Conservation (phyloP, 495 filamentous ascomycete species). For the Tricharina praecox region DNA sequence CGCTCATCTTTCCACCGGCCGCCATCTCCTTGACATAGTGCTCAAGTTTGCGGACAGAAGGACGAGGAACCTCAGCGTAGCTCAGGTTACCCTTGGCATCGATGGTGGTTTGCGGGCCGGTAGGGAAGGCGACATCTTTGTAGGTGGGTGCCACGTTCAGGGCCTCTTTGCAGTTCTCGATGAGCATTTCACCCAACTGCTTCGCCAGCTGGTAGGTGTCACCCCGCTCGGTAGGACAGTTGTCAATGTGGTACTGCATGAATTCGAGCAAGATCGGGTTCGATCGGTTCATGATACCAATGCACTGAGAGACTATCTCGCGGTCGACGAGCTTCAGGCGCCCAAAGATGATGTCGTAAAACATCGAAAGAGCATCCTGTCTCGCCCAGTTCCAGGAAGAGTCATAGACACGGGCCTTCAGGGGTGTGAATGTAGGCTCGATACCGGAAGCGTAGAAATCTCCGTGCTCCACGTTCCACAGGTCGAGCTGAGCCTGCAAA, state of each 20-base stretch:
- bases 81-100: slow-evolving; percentile 77
- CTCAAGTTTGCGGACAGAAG: slow-evolving; percentile 88
- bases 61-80: slow-evolving; percentile 73
- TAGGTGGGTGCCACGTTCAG: slow-evolving; percentile 66
- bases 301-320: slow-evolving; percentile 96
- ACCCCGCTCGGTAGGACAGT: slow-evolving; percentile 88
- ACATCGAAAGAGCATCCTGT: slow-evolving; percentile 95
- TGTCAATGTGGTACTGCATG: slow-evolving; percentile 99
- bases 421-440: slow-evolving; percentile 75
- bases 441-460: slow-evolving; percentile 92
- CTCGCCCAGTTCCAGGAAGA: slow-evolving; percentile 99
- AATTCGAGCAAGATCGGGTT: slow-evolving; percentile 91
- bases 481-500: slow-evolving; percentile 78
- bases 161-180: slow-evolving; percentile 93
- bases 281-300: slow-evolving; percentile 97
- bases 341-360: slow-evolving; percentile 97
- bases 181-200: slow-evolving; percentile 82
- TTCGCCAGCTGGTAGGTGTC: slow-evolving; percentile 96
- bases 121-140: slow-evolving; percentile 88
- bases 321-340: slow-evolving; percentile 82
- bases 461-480: slow-evolving; percentile 89
- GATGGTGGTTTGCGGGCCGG: slow-evolving; percentile 75
- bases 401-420: slow-evolving; percentile 93
- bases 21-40: slow-evolving; percentile 99
- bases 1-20: slow-evolving; percentile 90